A percentile compares a stretch with the other conserved stretches of the same genome.
phyloP scores from a whole-genome alignment of 2,329 filamentous ascomycete genomes.

The Domatiomyces globalis region DNA sequence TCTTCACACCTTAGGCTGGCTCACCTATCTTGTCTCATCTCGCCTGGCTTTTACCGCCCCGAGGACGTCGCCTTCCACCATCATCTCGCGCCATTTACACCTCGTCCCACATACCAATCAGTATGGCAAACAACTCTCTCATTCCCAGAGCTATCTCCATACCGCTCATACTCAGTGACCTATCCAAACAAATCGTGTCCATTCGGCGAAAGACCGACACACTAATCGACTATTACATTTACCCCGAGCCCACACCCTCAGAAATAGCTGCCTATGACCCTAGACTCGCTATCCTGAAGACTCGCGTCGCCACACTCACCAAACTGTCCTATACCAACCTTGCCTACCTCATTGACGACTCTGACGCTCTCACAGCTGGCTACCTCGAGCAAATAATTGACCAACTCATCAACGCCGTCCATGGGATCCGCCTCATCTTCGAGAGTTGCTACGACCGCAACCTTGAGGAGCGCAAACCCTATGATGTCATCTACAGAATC shows the following conservation, averaged over 20 bases:
- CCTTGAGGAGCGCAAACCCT: conserved; percentile 12
- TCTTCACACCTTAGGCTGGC: too few relatives aligned
- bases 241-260: conserved; percentile 12
- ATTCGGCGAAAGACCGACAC: conserved; percentile 15
- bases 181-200: conserved; percentile 5
- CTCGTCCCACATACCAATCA: not conserved
- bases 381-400: conserved; percentile 11
- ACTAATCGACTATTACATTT: conserved; percentile 17
- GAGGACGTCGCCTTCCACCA: too few relatives aligned
- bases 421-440: conserved; percentile 16
- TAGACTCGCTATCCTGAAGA: conserved; percentile 17
- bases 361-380: conserved; percentile 9
- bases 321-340: conserved; percentile 11
- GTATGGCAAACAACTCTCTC: not conserved
- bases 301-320: conserved; percentile 7
- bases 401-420: conserved; percentile 13
- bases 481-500: conserved; percentile 10
- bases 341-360: conserved; percentile 12
- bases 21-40: too few relatives aligned
- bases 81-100: too few relatives aligned
- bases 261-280: conserved; percentile 16
- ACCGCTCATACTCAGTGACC: conserved; percentile 11
- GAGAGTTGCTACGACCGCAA: conserved; percentile 16
- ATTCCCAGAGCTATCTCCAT: conserved; percentile 5
- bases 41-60: too few relatives aligned